Conservation (phyloP, 257 asterid genomes). For the Scutellaria galericulata region DNA sequence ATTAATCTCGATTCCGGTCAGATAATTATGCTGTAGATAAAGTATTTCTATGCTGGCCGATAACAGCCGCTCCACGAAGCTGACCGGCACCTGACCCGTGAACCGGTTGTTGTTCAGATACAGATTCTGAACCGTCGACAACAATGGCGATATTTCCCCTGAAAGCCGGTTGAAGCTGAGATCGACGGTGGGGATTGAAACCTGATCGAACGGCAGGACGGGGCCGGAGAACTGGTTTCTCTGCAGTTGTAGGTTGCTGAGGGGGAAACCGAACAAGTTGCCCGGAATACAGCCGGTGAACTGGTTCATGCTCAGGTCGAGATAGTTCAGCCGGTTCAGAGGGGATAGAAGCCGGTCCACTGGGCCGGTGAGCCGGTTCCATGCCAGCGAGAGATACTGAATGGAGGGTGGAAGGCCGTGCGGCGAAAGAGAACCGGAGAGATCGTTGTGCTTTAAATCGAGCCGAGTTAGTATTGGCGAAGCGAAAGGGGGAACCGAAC, state of each 20-base stretch:
- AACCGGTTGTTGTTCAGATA: conserved; percentile 91
- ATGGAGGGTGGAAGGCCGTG: conserved; percentile 71
- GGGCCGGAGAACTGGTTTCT: conserved; percentile 71
- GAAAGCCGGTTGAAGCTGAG: conserved; percentile 81
- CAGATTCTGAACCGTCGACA: conserved; percentile 74
- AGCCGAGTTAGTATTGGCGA: conserved; percentile 72
- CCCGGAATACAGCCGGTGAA: conserved; percentile 79
- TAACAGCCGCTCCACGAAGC: conserved; percentile 73
- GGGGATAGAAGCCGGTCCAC: conserved; percentile 55
- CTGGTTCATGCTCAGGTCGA: conserved; percentile 80
- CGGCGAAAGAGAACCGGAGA: conserved; percentile 68
- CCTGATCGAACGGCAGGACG: conserved; percentile 59
- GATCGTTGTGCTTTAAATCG: conserved; percentile 74
- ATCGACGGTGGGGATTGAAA: conserved; percentile 72
- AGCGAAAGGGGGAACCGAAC: conserved; percentile 63
- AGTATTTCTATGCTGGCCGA: conserved; percentile 59
- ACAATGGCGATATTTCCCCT: conserved; percentile 75
- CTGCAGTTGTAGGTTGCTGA: conserved; percentile 73
- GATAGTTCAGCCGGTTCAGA: conserved; percentile 60
- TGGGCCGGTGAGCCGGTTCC: conserved; percentile 76
- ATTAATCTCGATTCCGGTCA: conserved; percentile 84
- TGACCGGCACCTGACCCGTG: conserved; percentile 74
- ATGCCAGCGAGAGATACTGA: conserved; percentile 70
- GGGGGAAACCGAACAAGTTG: conserved; percentile 54
- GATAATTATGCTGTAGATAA: conserved; percentile 81